Base-by-base conservation (phyloP, 257 asterid genomes). In the Salvia hispanica region DNA sequence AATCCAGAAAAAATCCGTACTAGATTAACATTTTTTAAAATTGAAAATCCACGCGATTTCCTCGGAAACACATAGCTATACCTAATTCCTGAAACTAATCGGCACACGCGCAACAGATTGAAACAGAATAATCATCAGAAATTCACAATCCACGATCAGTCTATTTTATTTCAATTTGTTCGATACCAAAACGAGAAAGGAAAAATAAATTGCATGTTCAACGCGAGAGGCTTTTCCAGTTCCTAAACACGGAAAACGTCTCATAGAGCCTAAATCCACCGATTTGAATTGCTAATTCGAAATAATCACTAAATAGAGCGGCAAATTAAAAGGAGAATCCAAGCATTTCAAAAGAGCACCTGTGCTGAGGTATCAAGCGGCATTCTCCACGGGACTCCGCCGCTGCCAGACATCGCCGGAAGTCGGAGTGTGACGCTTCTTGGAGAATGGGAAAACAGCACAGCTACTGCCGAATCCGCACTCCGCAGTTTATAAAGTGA, bases 151-250 rank as follows among this genome's bases (percentile, higher is more conserved):
- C 36, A 60, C 39, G 51, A n/a, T 14, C 33, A 7, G 48, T 54
- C 21, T 10, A 53, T 43, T 64, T 59, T 50, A 45, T 44, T 65
- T 63, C 64, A 13, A 9, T 39, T 12, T 13, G 13, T 37, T 67
- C 3, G 7, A 21, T 5, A 16, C 57, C 18, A 39, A 59, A 16
- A 36, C 4, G 5, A n/a, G 16, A 9, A 16, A 7, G 11, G 45
- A 40, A 40, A 63, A 45, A 59, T 2, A 44, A 62, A 57, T 31
- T 73, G 77, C 79, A 76, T 77, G 77, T 72, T 48, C 68, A n/a
- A 11, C 1, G 54, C 9, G 28, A 31, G 47, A 11, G 58, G 25
- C 39, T 39, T 31, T 0, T n/a, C 64, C 18, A 62, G 74, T 54
- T 62, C 58, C 58, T 5, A 13, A 46, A 70, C 72, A 48, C 25